Evolutionary conservation across 2,329 filamentous ascomycete genomes (phyloP), one percentile per base, ranked within the genome.

Genomic region (Aulographum hederae): DNA sequence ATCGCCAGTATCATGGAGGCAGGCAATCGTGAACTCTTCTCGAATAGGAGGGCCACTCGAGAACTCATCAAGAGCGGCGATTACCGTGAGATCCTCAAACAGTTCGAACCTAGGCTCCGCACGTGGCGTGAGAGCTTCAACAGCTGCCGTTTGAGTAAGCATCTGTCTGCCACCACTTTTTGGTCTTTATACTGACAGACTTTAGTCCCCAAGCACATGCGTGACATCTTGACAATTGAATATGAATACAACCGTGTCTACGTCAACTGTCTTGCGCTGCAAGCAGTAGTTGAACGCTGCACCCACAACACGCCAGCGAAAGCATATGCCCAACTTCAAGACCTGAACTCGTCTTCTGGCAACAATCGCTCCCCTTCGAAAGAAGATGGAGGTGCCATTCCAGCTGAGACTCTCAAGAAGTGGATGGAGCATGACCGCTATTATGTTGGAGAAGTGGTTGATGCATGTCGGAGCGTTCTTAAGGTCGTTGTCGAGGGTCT

Each of bases 171-270:
- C 5, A 25, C 6, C 10, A 27, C 32, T 34, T 14, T 32, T 18
- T 29, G 25, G 6, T 37, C 17, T 15, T 23, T 16, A 13, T 18
- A 32, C 44, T 54, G 41, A 53, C 34, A 25, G 4, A 26, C 17
- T 18, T 34, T 40, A 63, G 67, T 73, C 18, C 59, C 65, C 1
- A 57, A 61, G 12, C 57, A 67, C 34, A 69, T 75, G 56, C 61
- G 65, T 28, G 73, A 84, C 48, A 85, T 95, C 36, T 62, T 98
- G 18, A 77, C 73, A 5, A 94, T 95, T 41, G 89, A 98, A 57
- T 94, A 89, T 46, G 82, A 95, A 46, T 94, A 94, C 48, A 82
- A 86, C 17, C 72, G 86, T 45, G 78, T 94, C 31, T 95, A 95
- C 48, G 69, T 94, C 57, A 94, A 95, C 51, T 93, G 85, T 1